phyloP scores from a whole-genome alignment of 2,329 filamentous ascomycete species.

The Penicillium olsonii region DNA sequence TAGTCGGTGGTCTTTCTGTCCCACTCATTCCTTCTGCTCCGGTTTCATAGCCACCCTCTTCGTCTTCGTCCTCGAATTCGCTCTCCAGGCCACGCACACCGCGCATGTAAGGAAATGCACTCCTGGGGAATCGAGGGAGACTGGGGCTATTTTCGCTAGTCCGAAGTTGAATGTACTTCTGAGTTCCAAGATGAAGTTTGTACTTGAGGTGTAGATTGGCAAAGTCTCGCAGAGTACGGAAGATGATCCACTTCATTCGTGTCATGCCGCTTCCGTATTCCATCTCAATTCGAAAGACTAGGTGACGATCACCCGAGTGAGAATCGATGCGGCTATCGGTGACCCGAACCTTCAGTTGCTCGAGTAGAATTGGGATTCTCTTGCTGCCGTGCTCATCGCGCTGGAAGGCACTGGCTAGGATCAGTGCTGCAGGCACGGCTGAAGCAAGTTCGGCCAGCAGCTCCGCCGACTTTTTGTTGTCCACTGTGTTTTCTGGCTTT shows the following conservation, averaged over 20 bases:
- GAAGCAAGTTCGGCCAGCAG: constrained; percentile 93
- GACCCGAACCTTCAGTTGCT: constrained; percentile 88
- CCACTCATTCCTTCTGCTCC: constrained; percentile 69
- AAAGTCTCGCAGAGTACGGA: constrained; percentile 84
- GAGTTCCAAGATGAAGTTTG: constrained; percentile 80
- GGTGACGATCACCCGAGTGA: constrained; percentile 65
- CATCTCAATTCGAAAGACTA: constrained; percentile 85
- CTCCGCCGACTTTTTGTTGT: constrained; percentile 93
- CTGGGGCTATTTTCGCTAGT: constrained; percentile 71
- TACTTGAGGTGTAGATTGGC: constrained; percentile 92
- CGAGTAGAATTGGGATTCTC: constrained; percentile 88
- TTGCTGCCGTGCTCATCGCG: constrained; percentile 94
- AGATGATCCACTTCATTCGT: constrained; percentile 94
- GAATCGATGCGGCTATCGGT: constrained; percentile 73
- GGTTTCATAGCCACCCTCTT: constrained; percentile 49
- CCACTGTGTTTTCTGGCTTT: constrained; percentile 80
- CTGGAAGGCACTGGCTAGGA: constrained; percentile 97
- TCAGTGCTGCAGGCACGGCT: constrained; percentile 87
- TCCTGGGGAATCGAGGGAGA: constrained; percentile 86
- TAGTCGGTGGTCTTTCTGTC: constrained; percentile 60
- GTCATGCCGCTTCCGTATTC: constrained; percentile 96
- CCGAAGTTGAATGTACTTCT: constrained; percentile 74
- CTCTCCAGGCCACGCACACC: constrained; percentile 77
- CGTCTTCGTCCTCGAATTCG: constrained; percentile 71
- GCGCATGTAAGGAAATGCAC: constrained; percentile 85